These are phyloP conservation scores for Prunus campanulata DNA, from an alignment of 306 rosid genomes.

Conservation along the genomic window DNA sequence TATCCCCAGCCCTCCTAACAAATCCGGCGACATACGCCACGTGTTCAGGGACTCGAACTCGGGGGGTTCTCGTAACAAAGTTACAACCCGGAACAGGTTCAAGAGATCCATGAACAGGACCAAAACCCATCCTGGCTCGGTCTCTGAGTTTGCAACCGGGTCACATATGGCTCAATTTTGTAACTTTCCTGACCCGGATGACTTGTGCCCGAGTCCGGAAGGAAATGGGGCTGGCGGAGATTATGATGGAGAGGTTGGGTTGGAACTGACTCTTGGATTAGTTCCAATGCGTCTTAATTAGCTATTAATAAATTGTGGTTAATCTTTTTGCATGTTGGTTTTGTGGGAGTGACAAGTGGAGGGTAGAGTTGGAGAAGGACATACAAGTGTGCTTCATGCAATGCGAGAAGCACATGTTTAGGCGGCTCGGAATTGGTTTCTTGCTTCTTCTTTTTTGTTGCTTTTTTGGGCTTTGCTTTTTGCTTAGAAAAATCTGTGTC, in stretches of 20 bases:
- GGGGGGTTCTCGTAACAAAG: background rate
- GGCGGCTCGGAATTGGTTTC: conserved; percentile 6
- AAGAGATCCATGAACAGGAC: conserved; percentile 27
- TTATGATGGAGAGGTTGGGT: conserved; percentile 10
- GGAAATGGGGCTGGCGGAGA: background rate
- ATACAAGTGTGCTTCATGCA: conserved; percentile 17
- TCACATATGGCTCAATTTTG: background rate
- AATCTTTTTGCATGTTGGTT: background rate
- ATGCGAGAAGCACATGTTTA: background rate
- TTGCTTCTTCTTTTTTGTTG: background rate
- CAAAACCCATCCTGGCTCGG: conserved; percentile 3
- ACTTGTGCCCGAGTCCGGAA: background rate
- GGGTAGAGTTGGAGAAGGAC: background rate
- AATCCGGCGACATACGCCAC: conserved; percentile 41
- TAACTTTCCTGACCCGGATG: background rate
- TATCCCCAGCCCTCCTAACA: background rate
- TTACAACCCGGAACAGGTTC: conserved; percentile 25
- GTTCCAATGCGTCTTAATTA: background rate
- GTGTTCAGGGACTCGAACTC: conserved; percentile 23
- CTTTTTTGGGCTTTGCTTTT: background rate
- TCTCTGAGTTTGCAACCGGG: background rate
- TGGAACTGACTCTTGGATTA: conserved; percentile 44
- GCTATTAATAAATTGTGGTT: background rate
- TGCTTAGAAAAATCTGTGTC: background rate
- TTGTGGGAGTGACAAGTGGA: conserved; percentile 12